Evolutionary conservation across 78 protist species (phyloP).

Genomic region (Speleostelium caveatum): DNA sequence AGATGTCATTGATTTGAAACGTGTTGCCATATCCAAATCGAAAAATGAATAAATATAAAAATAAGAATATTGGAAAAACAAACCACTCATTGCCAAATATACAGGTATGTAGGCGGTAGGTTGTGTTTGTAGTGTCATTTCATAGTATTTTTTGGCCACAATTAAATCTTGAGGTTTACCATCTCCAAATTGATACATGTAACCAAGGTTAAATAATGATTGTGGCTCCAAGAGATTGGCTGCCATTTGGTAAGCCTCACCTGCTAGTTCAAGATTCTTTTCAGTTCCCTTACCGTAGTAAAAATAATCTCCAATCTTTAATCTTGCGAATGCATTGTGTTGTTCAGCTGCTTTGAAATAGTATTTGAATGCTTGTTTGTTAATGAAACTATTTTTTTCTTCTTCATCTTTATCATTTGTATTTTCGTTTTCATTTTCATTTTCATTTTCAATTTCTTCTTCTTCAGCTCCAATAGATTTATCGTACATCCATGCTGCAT

Average conservation of each 20-base stretch:
- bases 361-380: conserved; percentile 48
- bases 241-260: conserved; percentile 75
- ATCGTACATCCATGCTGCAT: conserved; percentile 88
- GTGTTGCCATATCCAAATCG: neutral
- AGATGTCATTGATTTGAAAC: neutral
- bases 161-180: conserved; percentile 87
- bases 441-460: neutral
- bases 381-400: too few species aligned
- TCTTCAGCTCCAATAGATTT: conserved; percentile 8
- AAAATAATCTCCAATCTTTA: conserved; percentile 89
- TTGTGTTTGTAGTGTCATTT: conserved; percentile 62
- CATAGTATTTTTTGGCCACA: conserved; percentile 94
- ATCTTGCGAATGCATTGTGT: conserved; percentile 72
- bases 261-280: conserved; percentile 67
- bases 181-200: conserved; percentile 89
- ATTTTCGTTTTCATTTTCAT: too few species aligned
- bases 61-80: conserved; percentile 50
- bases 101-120: conserved; percentile 84
- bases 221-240: conserved; percentile 62
- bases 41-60: conserved; percentile 16
- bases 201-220: conserved; percentile 91
- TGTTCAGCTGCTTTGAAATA: conserved; percentile 78
- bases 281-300: conserved; percentile 91
- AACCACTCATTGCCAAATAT: conserved; percentile 67
- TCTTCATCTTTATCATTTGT: too few species aligned